A percentile compares a stretch with the other conserved stretches of the same genome.
These are phyloP conservation scores for Periconia sp. DNA, from an alignment of 2,329 filamentous ascomycete genomes.

Conservation along the genomic window DNA sequence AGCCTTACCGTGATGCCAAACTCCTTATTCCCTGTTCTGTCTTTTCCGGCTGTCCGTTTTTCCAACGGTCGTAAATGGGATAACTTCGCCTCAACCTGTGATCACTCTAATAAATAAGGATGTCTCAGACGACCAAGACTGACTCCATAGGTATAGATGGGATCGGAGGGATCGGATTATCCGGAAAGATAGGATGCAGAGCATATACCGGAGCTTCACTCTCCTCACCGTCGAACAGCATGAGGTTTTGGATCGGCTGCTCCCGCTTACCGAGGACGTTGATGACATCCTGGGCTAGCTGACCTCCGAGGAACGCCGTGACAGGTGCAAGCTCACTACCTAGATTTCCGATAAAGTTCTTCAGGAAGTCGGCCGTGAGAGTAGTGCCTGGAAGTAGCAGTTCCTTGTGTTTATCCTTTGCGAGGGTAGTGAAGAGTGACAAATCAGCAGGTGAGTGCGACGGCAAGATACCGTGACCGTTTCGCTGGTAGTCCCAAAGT, in stretches of 20 bases:
- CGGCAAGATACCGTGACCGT: slow-evolving; percentile 49
- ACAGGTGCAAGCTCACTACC: slow-evolving; percentile 85
- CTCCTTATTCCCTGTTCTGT: no score
- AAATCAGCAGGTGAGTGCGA: slow-evolving; percentile 66
- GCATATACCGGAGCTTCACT: slow-evolving; percentile 82
- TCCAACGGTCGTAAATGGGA: no score
- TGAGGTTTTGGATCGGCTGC: slow-evolving; percentile 94
- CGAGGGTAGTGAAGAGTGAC: slow-evolving; percentile 75
- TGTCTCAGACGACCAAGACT: slow-evolving; percentile 20
- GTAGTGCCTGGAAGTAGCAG: slow-evolving; percentile 55
- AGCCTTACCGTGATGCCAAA: no score
- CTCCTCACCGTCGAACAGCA: slow-evolving; percentile 86
- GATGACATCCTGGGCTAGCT: slow-evolving; percentile 94
- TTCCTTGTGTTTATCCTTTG: slow-evolving; percentile 77
- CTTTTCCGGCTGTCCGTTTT: no score
- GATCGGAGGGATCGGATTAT: slow-evolving; percentile 30
- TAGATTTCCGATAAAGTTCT: slow-evolving; percentile 85
- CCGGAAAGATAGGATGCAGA: slow-evolving; percentile 70
- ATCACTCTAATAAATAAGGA: no score
- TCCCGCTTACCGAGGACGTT: slow-evolving; percentile 90
- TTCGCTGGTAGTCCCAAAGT: slow-evolving; percentile 83
- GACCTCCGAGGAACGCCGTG: slow-evolving; percentile 85
- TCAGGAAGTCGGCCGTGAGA: slow-evolving; percentile 67
- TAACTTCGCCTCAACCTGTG: neutral
- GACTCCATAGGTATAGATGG: slow-evolving; percentile 28